Conservation (phyloP, 257 asterid species). For the Agastache rugosa region DNA sequence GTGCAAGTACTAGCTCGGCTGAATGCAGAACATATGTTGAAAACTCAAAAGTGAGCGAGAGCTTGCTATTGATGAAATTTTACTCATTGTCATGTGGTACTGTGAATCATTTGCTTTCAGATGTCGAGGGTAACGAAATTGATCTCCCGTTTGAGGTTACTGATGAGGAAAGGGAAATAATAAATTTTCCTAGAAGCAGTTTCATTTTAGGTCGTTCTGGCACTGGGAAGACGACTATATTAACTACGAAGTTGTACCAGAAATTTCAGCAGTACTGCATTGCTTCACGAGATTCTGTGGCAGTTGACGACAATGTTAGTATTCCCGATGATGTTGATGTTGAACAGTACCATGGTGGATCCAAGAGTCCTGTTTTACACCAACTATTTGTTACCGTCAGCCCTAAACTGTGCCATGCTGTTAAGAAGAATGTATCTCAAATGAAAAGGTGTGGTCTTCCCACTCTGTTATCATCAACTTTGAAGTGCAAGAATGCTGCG, state of each 20-base stretch:
- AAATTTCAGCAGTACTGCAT: constrained; percentile 52
- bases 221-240: constrained; percentile 72
- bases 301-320: constrained; percentile 3
- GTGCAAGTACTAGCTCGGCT: constrained; percentile 29
- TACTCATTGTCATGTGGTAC: constrained; percentile 60
- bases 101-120: constrained; percentile 62
- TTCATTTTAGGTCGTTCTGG: constrained; percentile 59
- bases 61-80: constrained; percentile 69
- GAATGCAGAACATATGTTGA: constrained; percentile 52
- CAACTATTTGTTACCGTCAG: constrained; percentile 80
- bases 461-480: neutral
- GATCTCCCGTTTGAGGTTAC: constrained; percentile 78
- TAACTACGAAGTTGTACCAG: constrained; percentile 62
- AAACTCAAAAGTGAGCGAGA: constrained; percentile 67
- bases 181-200: constrained; percentile 51
- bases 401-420: constrained; percentile 73
- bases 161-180: constrained; percentile 63
- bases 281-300: constrained; percentile 43
- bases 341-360: neutral
- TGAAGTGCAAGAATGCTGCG: neutral
- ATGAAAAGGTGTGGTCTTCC: constrained; percentile 52
- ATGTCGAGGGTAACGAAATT: constrained; percentile 45
- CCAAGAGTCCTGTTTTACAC: constrained; percentile 36
- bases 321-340: constrained; percentile 10
- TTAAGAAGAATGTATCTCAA: constrained; percentile 62